phyloP scores from a whole-genome alignment of 1,284 basidiomycete genomes.

The Naganishia cerealis region DNA sequence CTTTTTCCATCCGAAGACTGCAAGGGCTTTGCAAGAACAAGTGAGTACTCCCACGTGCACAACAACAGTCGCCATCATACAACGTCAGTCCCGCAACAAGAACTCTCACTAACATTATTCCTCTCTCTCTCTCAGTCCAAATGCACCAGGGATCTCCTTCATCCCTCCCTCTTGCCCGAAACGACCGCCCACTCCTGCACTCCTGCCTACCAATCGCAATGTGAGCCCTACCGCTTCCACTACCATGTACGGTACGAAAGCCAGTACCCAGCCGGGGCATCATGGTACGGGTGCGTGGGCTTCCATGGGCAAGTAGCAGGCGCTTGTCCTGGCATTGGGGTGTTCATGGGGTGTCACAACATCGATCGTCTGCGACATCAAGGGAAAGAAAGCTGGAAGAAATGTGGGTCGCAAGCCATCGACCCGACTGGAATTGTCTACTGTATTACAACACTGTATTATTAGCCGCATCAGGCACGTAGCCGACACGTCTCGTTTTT shows the following conservation, averaged over 20 bases:
- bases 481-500: neutral
- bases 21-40: constrained; percentile 32
- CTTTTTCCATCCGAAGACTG: constrained; percentile 34
- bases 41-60: neutral
- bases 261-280: constrained; percentile 3
- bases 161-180: constrained; percentile 30
- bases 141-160: constrained; percentile 32
- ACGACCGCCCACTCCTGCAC: constrained; percentile 22
- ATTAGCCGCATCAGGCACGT: constrained; percentile 1
- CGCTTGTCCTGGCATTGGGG: neutral
- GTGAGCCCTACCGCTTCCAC: constrained; percentile 24
- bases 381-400: too few species aligned
- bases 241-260: constrained; percentile 23
- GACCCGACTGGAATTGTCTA: neutral
- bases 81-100: too few species aligned
- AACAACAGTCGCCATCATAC: too few species aligned
- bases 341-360: too few species aligned
- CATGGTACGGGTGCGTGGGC: constrained; percentile 17
- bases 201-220: constrained; percentile 28
- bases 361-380: too few species aligned
- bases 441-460: constrained; percentile 1
- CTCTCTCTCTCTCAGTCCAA: constrained; percentile 5
- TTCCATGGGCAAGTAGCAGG: constrained; percentile 21
- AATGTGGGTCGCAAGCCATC: neutral
- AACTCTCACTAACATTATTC: neutral